These are phyloP conservation scores for Micractinium conductrix DNA, from an alignment of 139 green algal genomes.

Conservation along the genomic window DNA sequence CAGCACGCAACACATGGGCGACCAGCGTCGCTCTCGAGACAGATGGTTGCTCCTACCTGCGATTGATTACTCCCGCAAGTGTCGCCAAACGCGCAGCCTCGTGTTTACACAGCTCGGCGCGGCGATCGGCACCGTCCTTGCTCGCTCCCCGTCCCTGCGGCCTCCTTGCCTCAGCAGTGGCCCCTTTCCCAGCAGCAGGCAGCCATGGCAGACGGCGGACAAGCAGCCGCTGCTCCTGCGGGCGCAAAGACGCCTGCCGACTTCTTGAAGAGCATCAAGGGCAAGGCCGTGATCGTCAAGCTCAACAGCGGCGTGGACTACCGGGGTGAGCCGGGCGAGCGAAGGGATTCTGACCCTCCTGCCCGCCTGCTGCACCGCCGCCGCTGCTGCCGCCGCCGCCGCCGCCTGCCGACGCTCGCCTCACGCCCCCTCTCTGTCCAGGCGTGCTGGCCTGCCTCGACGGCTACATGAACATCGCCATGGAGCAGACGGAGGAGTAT, in stretches of 20 bases:
- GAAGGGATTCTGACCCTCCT: neutral
- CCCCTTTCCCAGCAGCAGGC: too few species aligned
- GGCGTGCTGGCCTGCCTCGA: conserved; percentile 97
- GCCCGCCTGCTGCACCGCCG: neutral
- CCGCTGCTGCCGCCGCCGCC: neutral
- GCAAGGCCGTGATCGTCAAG: conserved; percentile 96
- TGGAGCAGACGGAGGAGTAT: conserved; percentile 99
- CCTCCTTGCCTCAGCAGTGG: too few species aligned
- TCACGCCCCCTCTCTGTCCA: conserved; percentile 36
- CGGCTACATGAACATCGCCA: conserved; percentile 99
- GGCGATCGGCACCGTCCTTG: neutral
- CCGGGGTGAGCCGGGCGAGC: conserved; percentile 63
- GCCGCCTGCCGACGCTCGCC: neutral
- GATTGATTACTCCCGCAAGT: too few species aligned
- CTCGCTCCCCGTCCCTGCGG: too few species aligned
- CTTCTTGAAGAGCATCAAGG: conserved; percentile 94
- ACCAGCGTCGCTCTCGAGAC: too few species aligned
- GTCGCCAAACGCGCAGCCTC: too few species aligned
- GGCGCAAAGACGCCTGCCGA: conserved; percentile 78
- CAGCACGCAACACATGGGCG: too few species aligned
- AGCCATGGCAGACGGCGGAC: conserved; percentile 3
- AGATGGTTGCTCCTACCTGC: too few species aligned
- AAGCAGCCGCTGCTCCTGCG: neutral
- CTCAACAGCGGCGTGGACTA: conserved; percentile 99
- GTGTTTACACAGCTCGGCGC: too few species aligned